Percentiles rank a stretch among this genome's conserved stretches.
Evolutionary conservation across 108 stramenopile genomes (phyloP).

Genomic region (Cyclostephanos invisitatus): DNA sequence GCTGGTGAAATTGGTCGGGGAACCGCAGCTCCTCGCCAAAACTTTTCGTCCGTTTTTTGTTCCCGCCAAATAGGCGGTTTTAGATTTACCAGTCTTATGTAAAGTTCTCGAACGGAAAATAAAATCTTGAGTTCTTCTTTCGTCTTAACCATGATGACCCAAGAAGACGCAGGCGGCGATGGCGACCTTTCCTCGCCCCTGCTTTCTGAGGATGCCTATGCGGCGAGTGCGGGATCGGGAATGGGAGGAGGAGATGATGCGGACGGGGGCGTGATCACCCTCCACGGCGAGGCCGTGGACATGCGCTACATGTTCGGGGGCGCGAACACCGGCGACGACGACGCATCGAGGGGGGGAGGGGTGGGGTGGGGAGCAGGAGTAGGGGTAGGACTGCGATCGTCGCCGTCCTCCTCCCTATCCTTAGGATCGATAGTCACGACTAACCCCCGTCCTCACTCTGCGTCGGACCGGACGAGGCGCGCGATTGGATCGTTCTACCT

Average conservation of each 20-base stretch:
- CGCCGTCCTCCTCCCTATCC: neutral
- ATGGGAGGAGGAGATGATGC: neutral
- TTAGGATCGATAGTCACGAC: neutral
- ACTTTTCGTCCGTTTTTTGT: no score
- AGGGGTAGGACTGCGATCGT: neutral
- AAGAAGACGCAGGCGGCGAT: neutral
- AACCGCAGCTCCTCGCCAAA: no score
- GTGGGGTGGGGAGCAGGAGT: neutral
- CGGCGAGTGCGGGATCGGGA: neutral
- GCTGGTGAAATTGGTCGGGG: no score
- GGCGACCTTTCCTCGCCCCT: constrained; percentile 12
- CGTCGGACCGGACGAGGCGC: neutral
- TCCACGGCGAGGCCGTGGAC: constrained; percentile 31
- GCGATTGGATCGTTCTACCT: neutral
- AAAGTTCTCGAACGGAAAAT: no score
- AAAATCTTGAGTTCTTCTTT: no score
- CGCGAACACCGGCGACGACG: neutral
- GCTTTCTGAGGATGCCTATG: neutral
- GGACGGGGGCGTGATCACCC: constrained; percentile 2
- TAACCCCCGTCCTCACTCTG: neutral
- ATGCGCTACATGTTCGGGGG: constrained; percentile 17
- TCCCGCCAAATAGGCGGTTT: no score
- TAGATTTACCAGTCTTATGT: no score
- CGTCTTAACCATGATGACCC: no score
- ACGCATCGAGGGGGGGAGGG: neutral